Evolutionary conservation across 2,329 filamentous ascomycete species (phyloP).

Genomic region (Ophiocordyceps camponoti-floridani): DNA sequence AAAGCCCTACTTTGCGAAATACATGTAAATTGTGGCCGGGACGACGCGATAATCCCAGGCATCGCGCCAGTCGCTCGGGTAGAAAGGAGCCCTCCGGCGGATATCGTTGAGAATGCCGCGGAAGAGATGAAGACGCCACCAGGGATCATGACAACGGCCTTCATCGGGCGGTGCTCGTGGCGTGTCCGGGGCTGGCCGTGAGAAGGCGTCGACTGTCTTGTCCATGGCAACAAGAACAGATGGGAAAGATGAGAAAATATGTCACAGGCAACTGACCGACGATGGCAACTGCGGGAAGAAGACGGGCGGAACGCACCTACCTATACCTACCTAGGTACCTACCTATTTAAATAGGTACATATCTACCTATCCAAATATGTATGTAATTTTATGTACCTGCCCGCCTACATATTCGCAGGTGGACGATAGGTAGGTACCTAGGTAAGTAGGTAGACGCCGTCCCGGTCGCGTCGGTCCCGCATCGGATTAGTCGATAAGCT

Average conservation of each 20-base stretch:
- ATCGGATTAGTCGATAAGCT: no score
- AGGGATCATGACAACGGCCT: slow-evolving; percentile 13
- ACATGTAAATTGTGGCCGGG: slow-evolving; percentile 82
- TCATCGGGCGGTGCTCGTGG: background rate
- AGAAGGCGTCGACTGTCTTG: background rate
- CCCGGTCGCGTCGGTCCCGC: no score
- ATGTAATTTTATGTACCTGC: background rate
- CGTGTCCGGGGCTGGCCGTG: background rate
- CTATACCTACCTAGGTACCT: background rate
- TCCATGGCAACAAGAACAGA: background rate
- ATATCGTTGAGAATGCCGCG: slow-evolving; percentile 68
- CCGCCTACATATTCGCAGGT: background rate
- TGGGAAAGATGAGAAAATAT: no score
- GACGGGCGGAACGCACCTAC: no score
- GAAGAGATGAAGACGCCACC: slow-evolving; percentile 64
- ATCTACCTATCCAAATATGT: background rate
- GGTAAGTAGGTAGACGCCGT: no score
- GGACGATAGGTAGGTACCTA: no score
- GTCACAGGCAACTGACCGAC: no score
- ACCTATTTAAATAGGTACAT: background rate
- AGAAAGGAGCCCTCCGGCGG: slow-evolving; percentile 56
- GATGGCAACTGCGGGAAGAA: background rate
- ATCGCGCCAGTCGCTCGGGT: slow-evolving; percentile 67
- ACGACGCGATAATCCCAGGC: slow-evolving; percentile 84
- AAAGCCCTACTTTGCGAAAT: slow-evolving; percentile 64